Evolutionary conservation across 1,139 yeast species (phyloP).

Genomic region (Yamadazyma mexicana): DNA sequence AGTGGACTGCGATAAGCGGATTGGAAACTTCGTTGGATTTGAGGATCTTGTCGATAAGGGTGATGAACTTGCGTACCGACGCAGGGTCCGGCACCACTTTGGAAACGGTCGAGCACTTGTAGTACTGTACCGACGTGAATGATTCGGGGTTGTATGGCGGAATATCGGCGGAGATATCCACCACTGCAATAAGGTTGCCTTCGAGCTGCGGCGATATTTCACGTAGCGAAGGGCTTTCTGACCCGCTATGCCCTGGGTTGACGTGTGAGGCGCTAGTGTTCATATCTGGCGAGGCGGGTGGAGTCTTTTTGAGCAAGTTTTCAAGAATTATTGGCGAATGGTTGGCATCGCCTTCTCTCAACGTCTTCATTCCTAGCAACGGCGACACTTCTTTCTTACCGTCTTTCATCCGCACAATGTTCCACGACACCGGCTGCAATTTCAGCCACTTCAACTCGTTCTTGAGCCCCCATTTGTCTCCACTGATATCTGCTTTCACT

Average conservation of each 20-base stretch:
- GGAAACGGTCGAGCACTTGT: conserved; percentile 76
- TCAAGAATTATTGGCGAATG: conserved; percentile 66
- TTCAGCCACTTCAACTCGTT: conserved; percentile 72
- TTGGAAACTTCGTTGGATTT: conserved; percentile 18
- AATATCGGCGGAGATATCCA: conserved; percentile 74
- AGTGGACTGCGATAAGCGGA: conserved; percentile 65
- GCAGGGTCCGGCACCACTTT: conserved; percentile 71
- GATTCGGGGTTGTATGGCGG: conserved; percentile 72
- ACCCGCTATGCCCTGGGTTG: too few relatives aligned
- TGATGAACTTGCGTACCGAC: conserved; percentile 58
- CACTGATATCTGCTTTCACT: conserved; percentile 59
- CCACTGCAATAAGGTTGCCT: conserved; percentile 53
- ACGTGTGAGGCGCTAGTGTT: not conserved
- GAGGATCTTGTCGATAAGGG: conserved; percentile 53
- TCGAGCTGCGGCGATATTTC: too few relatives aligned
- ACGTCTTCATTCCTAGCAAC: conserved; percentile 72
- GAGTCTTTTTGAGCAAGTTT: conserved; percentile 37
- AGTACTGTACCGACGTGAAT: conserved; percentile 54
- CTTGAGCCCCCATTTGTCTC: conserved; percentile 78
- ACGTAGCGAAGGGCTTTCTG: too few relatives aligned
- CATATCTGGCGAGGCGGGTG: conserved; percentile 4
- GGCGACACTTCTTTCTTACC: conserved; percentile 40
- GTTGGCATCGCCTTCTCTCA: conserved; percentile 59
- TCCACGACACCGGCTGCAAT: conserved; percentile 50
- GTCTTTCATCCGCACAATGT: conserved; percentile 32